Evolutionary conservation across 345 rosid genomes (phyloP), one percentile per base, ranked within the genome.

Genomic region (Pistacia vera): DNA sequence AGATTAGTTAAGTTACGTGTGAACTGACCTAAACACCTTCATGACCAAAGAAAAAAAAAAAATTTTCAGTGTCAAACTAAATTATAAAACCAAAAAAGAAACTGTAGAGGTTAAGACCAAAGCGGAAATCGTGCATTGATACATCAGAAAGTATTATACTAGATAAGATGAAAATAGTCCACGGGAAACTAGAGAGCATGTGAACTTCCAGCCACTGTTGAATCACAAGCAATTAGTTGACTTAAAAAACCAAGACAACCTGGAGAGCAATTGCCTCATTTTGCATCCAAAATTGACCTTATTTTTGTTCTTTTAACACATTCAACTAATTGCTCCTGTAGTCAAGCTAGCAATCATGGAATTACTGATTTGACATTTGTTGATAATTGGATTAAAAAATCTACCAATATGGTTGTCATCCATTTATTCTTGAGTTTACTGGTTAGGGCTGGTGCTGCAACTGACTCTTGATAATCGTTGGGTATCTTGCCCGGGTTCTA

Each of bases 151-250:
- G 6, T 41, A 41, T 8, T 41, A 5, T 8, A 7, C 8, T 6
- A 1, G 46, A 41, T 0, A 41, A 41, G 46, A 1, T 41, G 46
- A 41, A 41, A 36, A 8, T 54, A 25, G 30, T 33, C 57, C 55
- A 54, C 8, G 52, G 52, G 55, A 41, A 38, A 36, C 35, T 44
- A n/a, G 33, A 57, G 65, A 57, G 57, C 65, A 67, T 25, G 58
- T 67, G 58, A 44, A 2, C 38, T 20, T 72, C 67, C 18, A 10
- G 38, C 7, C 35, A 49, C 60, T 65, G 71, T 41, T 4, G 64
- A 22, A 38, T 74, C 77, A 44, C 66, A 66, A 30, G 65, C 72
- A 66, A 59, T 51, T 61, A 30, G 74, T 76, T 76, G 74, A 61
- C 68, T 35, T 0, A 49, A 55, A 41, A 18, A 61, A 8, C 36